These are phyloP conservation scores for Eruca vesicaria DNA, from an alignment of 441 rosid genomes.

Conservation along the genomic window DNA sequence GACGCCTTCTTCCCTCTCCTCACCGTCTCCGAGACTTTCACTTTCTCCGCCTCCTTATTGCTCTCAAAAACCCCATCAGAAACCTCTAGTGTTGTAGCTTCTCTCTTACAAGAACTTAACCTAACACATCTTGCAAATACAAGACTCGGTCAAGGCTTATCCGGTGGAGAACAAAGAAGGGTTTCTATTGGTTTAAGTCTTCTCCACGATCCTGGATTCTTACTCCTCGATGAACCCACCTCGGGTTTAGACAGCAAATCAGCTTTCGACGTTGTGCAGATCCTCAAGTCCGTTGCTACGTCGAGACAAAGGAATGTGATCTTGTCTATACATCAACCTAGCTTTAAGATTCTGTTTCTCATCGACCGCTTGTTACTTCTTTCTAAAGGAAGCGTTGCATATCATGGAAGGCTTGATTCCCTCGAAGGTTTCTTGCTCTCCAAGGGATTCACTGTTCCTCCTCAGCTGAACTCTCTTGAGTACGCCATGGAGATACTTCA, in stretches of 20 bases:
- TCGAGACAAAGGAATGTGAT: conserved; percentile 64
- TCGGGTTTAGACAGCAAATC: conserved; percentile 85
- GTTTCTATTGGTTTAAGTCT: conserved; percentile 84
- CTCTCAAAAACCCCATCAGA: conserved; percentile 39
- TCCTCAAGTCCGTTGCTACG: conserved; percentile 55
- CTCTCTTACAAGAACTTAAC: conserved; percentile 62
- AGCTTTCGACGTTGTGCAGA: conserved; percentile 74
- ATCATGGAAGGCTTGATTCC: conserved; percentile 61
- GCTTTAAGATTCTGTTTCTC: conserved; percentile 72
- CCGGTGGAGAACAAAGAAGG: conserved; percentile 83
- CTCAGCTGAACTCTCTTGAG: conserved; percentile 85
- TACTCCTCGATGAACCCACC: conserved; percentile 88
- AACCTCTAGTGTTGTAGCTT: conserved; percentile 37
- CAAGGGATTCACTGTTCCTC: conserved; percentile 69
- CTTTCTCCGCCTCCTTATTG: conserved; percentile 66
- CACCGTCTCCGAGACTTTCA: conserved; percentile 76
- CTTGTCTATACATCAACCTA: conserved; percentile 90
- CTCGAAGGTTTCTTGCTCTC: conserved; percentile 53
- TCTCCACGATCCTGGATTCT: conserved; percentile 78
- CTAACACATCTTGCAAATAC: conserved; percentile 56
- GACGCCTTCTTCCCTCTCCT: conserved; percentile 68
- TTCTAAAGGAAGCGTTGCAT: conserved; percentile 67
- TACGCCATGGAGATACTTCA: conserved; percentile 79
- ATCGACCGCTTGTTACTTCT: conserved; percentile 63
- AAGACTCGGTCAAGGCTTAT: conserved; percentile 52